phyloP scores from a whole-genome alignment of 2,329 filamentous ascomycete species.

The Trichoderma oligosporum region DNA sequence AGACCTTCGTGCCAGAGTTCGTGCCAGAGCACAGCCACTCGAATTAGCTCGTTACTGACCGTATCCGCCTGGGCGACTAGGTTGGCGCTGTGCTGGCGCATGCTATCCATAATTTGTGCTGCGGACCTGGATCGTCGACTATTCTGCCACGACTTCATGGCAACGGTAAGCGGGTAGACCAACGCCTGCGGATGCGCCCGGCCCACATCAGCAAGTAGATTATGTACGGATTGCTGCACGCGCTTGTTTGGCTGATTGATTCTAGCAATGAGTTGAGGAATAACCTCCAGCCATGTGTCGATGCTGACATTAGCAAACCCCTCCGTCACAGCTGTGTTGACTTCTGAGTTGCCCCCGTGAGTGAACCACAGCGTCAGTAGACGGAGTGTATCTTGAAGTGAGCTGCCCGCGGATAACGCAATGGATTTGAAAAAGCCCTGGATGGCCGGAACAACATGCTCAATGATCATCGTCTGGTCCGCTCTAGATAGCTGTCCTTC shows the following conservation, averaged over 20 bases:
- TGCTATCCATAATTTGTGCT: constrained; percentile 92
- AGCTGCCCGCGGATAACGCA: constrained; percentile 83
- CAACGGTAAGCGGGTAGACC: constrained; percentile 94
- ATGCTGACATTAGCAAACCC: constrained; percentile 90
- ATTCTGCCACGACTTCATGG: constrained; percentile 88
- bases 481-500: constrained; percentile 47
- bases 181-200: constrained; percentile 92
- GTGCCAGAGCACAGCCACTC: constrained; percentile 96
- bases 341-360: constrained; percentile 82
- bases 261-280: constrained; percentile 92
- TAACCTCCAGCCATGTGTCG: constrained; percentile 98
- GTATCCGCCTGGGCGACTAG: constrained; percentile 93
- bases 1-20: constrained; percentile 98
- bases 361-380: constrained; percentile 95
- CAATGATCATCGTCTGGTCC: constrained; percentile 66
- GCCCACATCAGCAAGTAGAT: constrained; percentile 86
- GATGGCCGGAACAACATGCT: constrained; percentile 91
- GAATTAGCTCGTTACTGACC: constrained; percentile 93
- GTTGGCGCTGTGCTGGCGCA: constrained; percentile 89
- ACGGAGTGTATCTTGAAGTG: constrained; percentile 89
- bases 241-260: constrained; percentile 93
- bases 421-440: constrained; percentile 98
- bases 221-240: constrained; percentile 87
- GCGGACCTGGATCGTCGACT: constrained; percentile 82
- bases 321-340: constrained; percentile 83